A percentile compares a stretch with the other conserved stretches of the same genome.
Evolutionary conservation across 2,329 filamentous ascomycete species (phyloP).

Genomic region (Venturia pyrina): DNA sequence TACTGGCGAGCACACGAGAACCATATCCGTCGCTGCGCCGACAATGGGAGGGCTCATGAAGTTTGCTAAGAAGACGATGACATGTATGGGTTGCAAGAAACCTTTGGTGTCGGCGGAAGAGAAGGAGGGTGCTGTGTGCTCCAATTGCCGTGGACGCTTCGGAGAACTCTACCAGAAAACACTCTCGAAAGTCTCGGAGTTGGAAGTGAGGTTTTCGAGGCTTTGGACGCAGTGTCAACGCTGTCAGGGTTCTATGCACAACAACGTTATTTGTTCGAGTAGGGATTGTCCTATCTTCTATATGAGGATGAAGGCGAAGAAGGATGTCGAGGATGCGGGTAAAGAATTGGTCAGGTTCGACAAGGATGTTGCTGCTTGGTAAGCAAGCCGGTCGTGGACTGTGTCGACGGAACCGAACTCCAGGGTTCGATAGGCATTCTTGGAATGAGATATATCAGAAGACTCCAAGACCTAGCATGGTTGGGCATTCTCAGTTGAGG

Average conservation of each 20-base stretch:
- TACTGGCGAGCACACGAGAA: constrained; percentile 88
- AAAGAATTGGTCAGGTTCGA: constrained; percentile 89
- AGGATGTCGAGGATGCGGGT: constrained; percentile 90
- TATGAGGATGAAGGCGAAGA: constrained; percentile 99
- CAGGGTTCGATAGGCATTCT: too few relatives aligned
- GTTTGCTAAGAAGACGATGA: constrained; percentile 94
- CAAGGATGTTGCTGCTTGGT: constrained; percentile 66
- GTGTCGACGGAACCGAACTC: too few relatives aligned
- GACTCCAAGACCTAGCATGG: too few relatives aligned
- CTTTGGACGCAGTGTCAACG: constrained; percentile 98
- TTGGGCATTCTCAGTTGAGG: too few relatives aligned
- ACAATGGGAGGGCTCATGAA: constrained; percentile 94
- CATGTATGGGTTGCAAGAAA: constrained; percentile 99
- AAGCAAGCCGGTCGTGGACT: neutral
- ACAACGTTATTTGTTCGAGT: constrained; percentile 93
- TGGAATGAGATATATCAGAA: too few relatives aligned
- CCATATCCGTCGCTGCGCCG: constrained; percentile 84
- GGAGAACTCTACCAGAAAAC: constrained; percentile 93
- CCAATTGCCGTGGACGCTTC: constrained; percentile 72
- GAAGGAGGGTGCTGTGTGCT: constrained; percentile 75
- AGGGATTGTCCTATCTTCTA: constrained; percentile 99
- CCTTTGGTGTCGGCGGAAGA: constrained; percentile 74
- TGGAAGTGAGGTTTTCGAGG: constrained; percentile 84
- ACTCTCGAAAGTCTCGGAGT: constrained; percentile 74
- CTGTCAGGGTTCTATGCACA: constrained; percentile 96